These are phyloP conservation scores for Venturia asperata DNA, from an alignment of 2,329 filamentous ascomycete species.

Conservation along the genomic window DNA sequence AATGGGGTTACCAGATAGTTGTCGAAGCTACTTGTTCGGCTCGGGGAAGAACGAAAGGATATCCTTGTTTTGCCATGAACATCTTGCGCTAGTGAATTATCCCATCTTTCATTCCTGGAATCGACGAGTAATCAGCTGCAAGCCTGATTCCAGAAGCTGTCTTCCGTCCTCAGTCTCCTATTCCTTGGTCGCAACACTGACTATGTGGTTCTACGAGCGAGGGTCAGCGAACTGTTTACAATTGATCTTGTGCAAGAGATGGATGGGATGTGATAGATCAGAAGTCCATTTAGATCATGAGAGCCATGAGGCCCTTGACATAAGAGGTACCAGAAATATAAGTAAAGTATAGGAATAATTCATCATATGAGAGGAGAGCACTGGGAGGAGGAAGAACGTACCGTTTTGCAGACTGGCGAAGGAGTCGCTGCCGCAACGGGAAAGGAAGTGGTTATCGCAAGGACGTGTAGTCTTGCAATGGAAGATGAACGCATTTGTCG, in stretches of 20 bases:
- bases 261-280: constrained; percentile 43
- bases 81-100: no score
- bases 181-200: not conserved
- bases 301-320: constrained; percentile 60
- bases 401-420: not conserved
- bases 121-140: not conserved
- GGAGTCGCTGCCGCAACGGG: not conserved
- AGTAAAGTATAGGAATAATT: constrained; percentile 43
- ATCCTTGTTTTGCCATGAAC: no score
- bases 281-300: constrained; percentile 85
- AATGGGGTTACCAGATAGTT: no score
- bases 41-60: no score
- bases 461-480: not conserved
- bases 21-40: no score
- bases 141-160: not conserved
- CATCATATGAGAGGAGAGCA: constrained; percentile 52
- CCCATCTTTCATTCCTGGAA: not conserved
- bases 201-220: not conserved
- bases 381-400: constrained; percentile 9
- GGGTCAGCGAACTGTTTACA: not conserved
- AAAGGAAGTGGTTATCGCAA: no score
- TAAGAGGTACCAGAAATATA: constrained; percentile 95
- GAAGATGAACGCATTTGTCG: not conserved
- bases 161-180: not conserved
- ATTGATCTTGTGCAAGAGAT: not conserved